A percentile compares a stretch with the other conserved stretches of the same genome.
These are phyloP conservation scores for Pichia cabralensis DNA, from an alignment of 805 yeast species.

Conservation along the genomic window DNA sequence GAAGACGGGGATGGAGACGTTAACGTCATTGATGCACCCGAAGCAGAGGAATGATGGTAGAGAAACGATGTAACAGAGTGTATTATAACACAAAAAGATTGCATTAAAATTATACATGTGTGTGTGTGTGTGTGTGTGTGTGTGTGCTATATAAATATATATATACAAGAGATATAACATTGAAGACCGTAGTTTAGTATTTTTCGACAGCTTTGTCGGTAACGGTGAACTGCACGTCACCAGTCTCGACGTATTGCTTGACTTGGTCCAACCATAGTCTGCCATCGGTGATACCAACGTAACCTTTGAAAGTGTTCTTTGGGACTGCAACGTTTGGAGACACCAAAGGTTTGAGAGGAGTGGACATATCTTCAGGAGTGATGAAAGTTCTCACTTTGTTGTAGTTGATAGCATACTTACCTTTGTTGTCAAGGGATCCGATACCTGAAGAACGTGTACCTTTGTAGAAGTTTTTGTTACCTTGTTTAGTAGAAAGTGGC, in stretches of 20 bases:
- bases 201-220: conserved; percentile 24
- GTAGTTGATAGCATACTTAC: conserved; percentile 74
- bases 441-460: conserved; percentile 95
- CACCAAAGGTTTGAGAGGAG: conserved; percentile 60
- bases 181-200: conserved; percentile 14
- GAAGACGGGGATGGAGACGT: too few relatives aligned
- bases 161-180: not conserved
- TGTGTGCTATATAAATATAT: not conserved
- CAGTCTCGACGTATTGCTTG: conserved; percentile 66
- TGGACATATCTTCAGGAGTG: conserved; percentile 45
- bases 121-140: too few relatives aligned
- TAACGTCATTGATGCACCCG: too few relatives aligned
- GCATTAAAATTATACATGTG: not conserved
- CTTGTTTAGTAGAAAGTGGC: conserved; percentile 83
- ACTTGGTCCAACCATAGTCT: conserved; percentile 62
- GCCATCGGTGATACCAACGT: conserved; percentile 57
- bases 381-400: conserved; percentile 82
- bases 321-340: conserved; percentile 65
- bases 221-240: conserved; percentile 36
- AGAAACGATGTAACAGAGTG: too few relatives aligned
- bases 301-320: conserved; percentile 61
- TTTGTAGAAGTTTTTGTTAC: conserved; percentile 88
- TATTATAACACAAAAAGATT: not conserved
- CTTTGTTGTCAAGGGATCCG: conserved; percentile 63
- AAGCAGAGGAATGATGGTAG: too few relatives aligned